Percentiles rank a stretch among this genome's conserved stretches.
Conservation (phyloP, 345 rosid species). For the Mallotus nudiflorus region DNA sequence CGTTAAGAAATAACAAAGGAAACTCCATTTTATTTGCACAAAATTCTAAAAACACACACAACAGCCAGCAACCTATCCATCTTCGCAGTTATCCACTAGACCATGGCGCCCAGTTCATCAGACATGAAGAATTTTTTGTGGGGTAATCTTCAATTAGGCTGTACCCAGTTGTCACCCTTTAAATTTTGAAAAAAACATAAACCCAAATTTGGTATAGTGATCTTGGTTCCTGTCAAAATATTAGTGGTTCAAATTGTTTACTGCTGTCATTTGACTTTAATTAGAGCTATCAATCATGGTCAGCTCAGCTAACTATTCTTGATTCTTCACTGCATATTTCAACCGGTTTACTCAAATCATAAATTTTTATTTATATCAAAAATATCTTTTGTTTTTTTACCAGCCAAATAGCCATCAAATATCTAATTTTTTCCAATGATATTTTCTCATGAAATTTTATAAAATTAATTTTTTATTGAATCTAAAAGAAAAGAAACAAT, state of each 20-base stretch:
- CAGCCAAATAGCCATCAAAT: too few species aligned
- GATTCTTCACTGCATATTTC: too few species aligned
- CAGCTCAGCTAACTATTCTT: too few species aligned
- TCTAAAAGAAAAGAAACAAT: too few species aligned
- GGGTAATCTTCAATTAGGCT: slow-evolving; percentile 42
- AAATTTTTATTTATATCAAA: too few species aligned
- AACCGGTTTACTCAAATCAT: too few species aligned
- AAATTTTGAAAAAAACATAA: not conserved
- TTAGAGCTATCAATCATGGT: not conserved
- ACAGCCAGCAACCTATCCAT: too few species aligned
- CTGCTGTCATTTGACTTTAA: not conserved
- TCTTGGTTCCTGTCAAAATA: not conserved
- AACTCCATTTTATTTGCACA: not conserved
- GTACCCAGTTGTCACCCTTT: slow-evolving; percentile 49
- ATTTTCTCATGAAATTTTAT: too few species aligned
- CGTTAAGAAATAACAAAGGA: not conserved
- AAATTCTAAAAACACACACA: too few species aligned
- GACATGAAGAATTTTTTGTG: slow-evolving; percentile 5
- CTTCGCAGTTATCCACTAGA: not conserved
- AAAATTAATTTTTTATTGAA: too few species aligned
- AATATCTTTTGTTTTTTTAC: too few species aligned
- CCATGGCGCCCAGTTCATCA: not conserved
- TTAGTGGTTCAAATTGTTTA: not conserved
- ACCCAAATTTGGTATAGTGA: not conserved
- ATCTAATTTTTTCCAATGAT: too few species aligned